Percentiles rank a stretch among this genome's conserved stretches.
Conservation (phyloP, 2,329 filamentous ascomycete genomes). For the Beauveria sp. region DNA sequence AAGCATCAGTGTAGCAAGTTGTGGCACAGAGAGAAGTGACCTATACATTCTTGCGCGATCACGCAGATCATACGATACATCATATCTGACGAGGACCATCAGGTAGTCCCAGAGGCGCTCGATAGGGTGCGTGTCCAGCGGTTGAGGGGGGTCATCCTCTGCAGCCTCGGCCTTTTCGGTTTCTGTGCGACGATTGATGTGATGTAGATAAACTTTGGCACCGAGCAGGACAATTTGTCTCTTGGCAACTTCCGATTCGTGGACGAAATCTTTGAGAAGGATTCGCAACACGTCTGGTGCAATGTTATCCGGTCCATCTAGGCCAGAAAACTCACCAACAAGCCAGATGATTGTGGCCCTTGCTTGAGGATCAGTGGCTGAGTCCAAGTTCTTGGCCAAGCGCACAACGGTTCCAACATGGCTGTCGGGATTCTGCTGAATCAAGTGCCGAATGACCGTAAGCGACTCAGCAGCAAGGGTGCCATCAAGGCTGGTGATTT, state of each 20-base stretch:
- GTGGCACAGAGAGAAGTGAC: conserved; percentile 71
- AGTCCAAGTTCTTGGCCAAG: conserved; percentile 84
- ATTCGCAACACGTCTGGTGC: conserved; percentile 89
- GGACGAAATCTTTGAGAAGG: conserved; percentile 73
- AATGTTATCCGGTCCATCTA: conserved; percentile 77
- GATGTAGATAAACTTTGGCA: conserved; percentile 93
- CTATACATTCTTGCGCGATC: conserved; percentile 87
- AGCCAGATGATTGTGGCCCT: conserved; percentile 96
- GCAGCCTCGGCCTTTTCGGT: conserved; percentile 26
- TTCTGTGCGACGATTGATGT: conserved; percentile 60
- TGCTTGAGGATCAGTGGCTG: conserved; percentile 77
- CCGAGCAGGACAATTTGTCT: conserved; percentile 86
- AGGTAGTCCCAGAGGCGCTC: conserved; percentile 77
- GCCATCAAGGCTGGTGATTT: conserved; percentile 82
- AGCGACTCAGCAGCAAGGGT: conserved; percentile 85
- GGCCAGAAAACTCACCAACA: conserved; percentile 84
- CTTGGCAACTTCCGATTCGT: conserved; percentile 79
- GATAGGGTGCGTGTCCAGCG: conserved; percentile 52
- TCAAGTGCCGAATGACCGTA: conserved; percentile 90
- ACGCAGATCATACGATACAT: conserved; percentile 89
- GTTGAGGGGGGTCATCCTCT: conserved; percentile 24
- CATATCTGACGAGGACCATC: conserved; percentile 79
- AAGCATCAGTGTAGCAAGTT: conserved; percentile 83
- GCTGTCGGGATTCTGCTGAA: conserved; percentile 77
- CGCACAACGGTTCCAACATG: conserved; percentile 82